Percentiles rank a stretch among this genome's conserved stretches.
phyloP scores from a whole-genome alignment of 768 basidiomycete genomes.

The Agaricus sinodeliciosus region DNA sequence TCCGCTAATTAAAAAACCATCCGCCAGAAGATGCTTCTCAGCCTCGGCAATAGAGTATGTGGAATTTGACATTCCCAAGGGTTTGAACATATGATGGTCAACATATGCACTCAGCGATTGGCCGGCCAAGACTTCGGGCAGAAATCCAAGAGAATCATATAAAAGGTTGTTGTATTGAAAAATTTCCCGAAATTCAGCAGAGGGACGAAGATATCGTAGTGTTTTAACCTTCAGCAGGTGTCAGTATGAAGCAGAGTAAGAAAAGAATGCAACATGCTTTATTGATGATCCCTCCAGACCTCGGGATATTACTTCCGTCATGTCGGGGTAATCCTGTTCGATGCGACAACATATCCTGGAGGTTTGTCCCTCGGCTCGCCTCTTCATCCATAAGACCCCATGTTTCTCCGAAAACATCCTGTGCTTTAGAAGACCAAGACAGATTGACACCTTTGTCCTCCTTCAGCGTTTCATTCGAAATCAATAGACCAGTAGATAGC shows the following conservation, averaged over 20 bases:
- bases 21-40: slow-evolving; percentile 24
- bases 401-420: slow-evolving; percentile 25
- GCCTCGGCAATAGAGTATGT: slow-evolving; percentile 34
- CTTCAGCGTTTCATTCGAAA: slow-evolving; percentile 29
- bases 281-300: slow-evolving; percentile 18
- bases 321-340: slow-evolving; percentile 40
- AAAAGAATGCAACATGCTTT: slow-evolving; percentile 24
- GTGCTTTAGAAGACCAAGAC: slow-evolving; percentile 30
- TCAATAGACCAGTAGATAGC: slow-evolving; percentile 30
- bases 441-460: slow-evolving; percentile 21
- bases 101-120: slow-evolving; percentile 35
- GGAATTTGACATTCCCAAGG: slow-evolving; percentile 31
- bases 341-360: slow-evolving; percentile 38
- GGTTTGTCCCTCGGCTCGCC: slow-evolving; percentile 24
- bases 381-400: slow-evolving; percentile 34
- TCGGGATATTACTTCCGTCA: slow-evolving; percentile 26
- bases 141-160: slow-evolving; percentile 35
- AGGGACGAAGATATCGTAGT: slow-evolving; percentile 30
- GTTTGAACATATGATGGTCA: slow-evolving; percentile 28
- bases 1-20: slow-evolving; percentile 30
- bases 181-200: slow-evolving; percentile 32
- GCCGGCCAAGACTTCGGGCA: slow-evolving; percentile 31
- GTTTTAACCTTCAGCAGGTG: slow-evolving; percentile 24
- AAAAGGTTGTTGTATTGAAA: slow-evolving; percentile 43
- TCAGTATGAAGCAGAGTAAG: background rate